Percentiles rank a stretch among this genome's conserved stretches.
These are phyloP conservation scores for Fusarium ramigenum DNA, from an alignment of 2,329 filamentous ascomycete genomes.

Conservation along the genomic window DNA sequence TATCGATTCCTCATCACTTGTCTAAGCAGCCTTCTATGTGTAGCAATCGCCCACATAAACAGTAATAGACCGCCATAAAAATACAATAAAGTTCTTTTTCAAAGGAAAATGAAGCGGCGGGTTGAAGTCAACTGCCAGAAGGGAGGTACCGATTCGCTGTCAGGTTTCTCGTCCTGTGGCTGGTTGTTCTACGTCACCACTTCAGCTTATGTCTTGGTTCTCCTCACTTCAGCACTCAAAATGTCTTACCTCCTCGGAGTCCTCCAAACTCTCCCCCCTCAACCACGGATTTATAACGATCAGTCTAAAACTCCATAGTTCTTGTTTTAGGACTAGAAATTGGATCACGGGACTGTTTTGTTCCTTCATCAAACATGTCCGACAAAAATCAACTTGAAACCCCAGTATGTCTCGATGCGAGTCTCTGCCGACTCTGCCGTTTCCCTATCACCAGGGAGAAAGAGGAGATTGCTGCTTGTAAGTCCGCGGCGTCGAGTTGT, in stretches of 20 bases:
- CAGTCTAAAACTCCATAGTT: background rate
- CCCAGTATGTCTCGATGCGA: conserved; percentile 6
- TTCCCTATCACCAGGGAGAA: background rate
- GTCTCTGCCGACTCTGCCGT: background rate
- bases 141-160: background rate
- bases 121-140: too few species aligned
- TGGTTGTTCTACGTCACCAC: background rate
- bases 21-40: too few species aligned
- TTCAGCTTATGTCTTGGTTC: conserved; percentile 7
- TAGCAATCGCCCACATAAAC: too few species aligned
- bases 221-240: too few species aligned
- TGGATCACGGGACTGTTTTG: background rate
- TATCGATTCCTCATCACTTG: too few species aligned
- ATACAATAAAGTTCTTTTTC: too few species aligned
- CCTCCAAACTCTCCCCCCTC: background rate
- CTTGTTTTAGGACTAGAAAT: background rate
- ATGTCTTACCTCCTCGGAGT: background rate
- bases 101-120: too few species aligned
- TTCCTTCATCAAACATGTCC: background rate
- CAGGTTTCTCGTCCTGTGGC: background rate
- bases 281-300: background rate
- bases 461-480: background rate
- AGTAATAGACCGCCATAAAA: too few species aligned
- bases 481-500: fast-evolving
- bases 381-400: conserved; percentile 5